These are phyloP conservation scores for Rhodotorula sp. DNA, from an alignment of 1,284 basidiomycete species.

Conservation along the genomic window DNA sequence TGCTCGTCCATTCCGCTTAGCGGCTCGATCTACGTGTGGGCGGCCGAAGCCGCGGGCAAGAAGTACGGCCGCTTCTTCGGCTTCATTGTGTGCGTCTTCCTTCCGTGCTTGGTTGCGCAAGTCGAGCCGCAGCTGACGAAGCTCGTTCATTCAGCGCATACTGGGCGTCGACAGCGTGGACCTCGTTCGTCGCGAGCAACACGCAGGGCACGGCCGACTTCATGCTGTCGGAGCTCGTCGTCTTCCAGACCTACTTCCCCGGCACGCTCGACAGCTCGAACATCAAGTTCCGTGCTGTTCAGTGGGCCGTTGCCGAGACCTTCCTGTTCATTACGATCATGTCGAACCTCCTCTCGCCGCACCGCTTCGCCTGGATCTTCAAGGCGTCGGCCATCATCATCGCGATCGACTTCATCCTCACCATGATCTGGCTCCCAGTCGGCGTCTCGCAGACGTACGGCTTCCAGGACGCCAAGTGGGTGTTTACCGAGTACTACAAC, in stretches of 20 bases:
- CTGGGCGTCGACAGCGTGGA: slow-evolving; percentile 69
- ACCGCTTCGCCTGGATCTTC: slow-evolving; percentile 69
- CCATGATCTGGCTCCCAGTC: slow-evolving; percentile 83
- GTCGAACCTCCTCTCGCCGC: slow-evolving; percentile 75
- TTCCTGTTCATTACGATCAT: slow-evolving; percentile 67
- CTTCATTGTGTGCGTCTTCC: slow-evolving; percentile 65
- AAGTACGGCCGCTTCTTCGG: slow-evolving; percentile 79
- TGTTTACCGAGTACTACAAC: slow-evolving; percentile 79
- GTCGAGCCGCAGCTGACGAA: neutral
- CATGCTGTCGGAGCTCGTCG: slow-evolving; percentile 67
- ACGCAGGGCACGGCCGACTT: slow-evolving; percentile 83
- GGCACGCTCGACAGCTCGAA: slow-evolving; percentile 69
- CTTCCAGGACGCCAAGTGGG: slow-evolving; percentile 72
- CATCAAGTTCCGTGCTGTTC: slow-evolving; percentile 75
- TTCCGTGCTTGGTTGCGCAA: slow-evolving; percentile 36
- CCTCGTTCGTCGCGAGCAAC: slow-evolving; percentile 79
- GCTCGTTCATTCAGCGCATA: slow-evolving; percentile 5
- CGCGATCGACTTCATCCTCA: slow-evolving; percentile 78
- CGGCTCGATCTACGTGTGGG: slow-evolving; percentile 88
- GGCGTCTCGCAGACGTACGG: slow-evolving; percentile 79
- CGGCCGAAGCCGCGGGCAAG: slow-evolving; percentile 79
- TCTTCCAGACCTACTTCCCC: slow-evolving; percentile 75
- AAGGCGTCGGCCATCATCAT: slow-evolving; percentile 69
- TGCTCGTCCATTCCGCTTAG: slow-evolving; percentile 54
- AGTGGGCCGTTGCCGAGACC: slow-evolving; percentile 75